phyloP scores from a whole-genome alignment of 805 yeast genomes.

The Kluyveromyces dobzhanskii region DNA sequence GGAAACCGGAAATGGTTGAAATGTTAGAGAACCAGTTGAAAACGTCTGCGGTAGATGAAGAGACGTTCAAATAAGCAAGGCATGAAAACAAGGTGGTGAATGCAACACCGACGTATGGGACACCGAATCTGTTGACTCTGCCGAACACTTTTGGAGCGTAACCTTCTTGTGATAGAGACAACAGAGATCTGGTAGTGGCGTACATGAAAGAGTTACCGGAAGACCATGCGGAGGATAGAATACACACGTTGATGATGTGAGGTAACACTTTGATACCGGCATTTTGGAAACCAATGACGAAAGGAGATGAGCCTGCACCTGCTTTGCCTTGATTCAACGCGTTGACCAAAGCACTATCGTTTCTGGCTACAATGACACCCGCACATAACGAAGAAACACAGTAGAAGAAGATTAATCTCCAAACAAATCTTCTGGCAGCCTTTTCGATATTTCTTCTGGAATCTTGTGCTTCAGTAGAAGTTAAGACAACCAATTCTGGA shows the following conservation, averaged over 20 bases:
- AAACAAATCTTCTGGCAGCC: conserved; percentile 52
- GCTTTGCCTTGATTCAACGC: conserved; percentile 41
- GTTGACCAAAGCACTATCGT: conserved; percentile 39
- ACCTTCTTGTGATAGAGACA: conserved; percentile 37
- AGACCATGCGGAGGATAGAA: conserved; percentile 50
- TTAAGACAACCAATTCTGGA: conserved; percentile 53
- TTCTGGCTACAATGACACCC: conserved; percentile 51
- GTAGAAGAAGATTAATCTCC: conserved; percentile 55
- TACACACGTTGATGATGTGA: conserved; percentile 54
- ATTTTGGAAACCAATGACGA: conserved; percentile 53
- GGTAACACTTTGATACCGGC: conserved; percentile 54
- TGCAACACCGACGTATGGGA: conserved; percentile 36
- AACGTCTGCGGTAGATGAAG: conserved; percentile 43
- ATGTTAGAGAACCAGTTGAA: conserved; percentile 61
- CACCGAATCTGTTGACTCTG: conserved; percentile 45
- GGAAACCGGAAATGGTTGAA: conserved; percentile 57
- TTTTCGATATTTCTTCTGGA: conserved; percentile 56
- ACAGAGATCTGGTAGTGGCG: conserved; percentile 46
- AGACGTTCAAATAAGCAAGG: conserved; percentile 46
- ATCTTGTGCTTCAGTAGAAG: conserved; percentile 50
- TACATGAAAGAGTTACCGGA: conserved; percentile 44
- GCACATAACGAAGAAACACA: conserved; percentile 47
- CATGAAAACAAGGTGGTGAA: conserved; percentile 28
- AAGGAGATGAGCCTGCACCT: conserved; percentile 61
- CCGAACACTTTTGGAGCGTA: conserved; percentile 42